Base-by-base conservation (phyloP, 768 basidiomycete species). In the Trametopsis cervina region DNA sequence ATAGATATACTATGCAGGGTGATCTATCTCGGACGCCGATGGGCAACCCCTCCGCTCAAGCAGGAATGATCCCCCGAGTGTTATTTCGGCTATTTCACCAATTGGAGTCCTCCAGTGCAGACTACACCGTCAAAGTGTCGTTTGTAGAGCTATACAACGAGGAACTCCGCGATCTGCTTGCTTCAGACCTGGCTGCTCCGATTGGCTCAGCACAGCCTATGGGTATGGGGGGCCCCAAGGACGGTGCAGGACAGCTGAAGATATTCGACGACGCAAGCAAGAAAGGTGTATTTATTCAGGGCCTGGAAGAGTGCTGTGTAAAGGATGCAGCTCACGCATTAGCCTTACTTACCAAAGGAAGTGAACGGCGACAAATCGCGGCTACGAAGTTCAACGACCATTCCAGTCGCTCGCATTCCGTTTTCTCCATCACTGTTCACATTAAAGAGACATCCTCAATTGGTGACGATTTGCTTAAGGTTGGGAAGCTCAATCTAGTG, bases 121-220 rank as follows among this genome's bases (percentile, higher is more conserved):
- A 99, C 59, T 98, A 83, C 61, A 86, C 89, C 58, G 93, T 99
- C 61, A 92, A 89, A 60, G 78, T 95, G 46, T 95, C 93, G 0
- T 98, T 83, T 64, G 74, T 99, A 45, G 96, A 99, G 63, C 74
- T 99, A 18, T 99, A 98, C 67, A 99, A 99, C 62, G 96, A 99
- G 69, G 96, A 98, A 61, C 78, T 99, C 4, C 86, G 96, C 20
- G 96, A 99, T 64, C 78, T 99, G 22, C 78, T 97, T 24, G 78
- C 89, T 10, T 72, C 69, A 43, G 92, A 95, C n/a, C 74, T 92
- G 41, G 62, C 80, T 1, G 75, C 82, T 2, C 87, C 88, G 2
- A 68, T 70, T 3, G 82, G 82, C 25, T 76, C 72, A 45, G 71
- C 69, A 9, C 89, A 92, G 53, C 87, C 89, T 0, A 91, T 90